Evolutionary conservation across 2,329 filamentous ascomycete genomes (phyloP).

Genomic region (Clonostachys rhizophaga): DNA sequence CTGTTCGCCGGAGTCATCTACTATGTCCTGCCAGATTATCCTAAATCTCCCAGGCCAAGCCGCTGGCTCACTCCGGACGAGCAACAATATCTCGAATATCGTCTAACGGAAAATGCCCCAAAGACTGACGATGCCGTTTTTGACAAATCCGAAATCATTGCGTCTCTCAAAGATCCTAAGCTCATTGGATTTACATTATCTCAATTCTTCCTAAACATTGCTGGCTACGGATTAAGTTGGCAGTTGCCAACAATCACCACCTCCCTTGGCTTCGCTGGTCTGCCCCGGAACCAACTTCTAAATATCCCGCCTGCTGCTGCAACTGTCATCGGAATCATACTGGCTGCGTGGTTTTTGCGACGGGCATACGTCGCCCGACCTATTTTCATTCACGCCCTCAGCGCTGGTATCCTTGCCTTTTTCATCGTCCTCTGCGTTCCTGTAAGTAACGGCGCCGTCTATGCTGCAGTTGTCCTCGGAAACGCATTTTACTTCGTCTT

Average conservation of each 20-base stretch:
- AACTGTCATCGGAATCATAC: slow-evolving; percentile 28
- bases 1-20: slow-evolving; percentile 8
- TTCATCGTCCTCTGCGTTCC: slow-evolving; percentile 33
- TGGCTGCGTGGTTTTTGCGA: slow-evolving; percentile 27
- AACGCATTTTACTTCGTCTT: slow-evolving; percentile 34
- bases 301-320: slow-evolving; percentile 38
- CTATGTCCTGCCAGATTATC: slow-evolving; percentile 34
- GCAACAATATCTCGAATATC: slow-evolving; percentile 30
- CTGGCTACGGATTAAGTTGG: slow-evolving; percentile 33
- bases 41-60: slow-evolving; percentile 48
- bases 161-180: slow-evolving; percentile 15
- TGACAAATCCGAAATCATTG: slow-evolving; percentile 23
- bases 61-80: slow-evolving; percentile 37
- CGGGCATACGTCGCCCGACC: slow-evolving; percentile 2
- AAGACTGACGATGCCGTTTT: slow-evolving; percentile 27
- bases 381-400: slow-evolving; percentile 16
- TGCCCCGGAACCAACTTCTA: slow-evolving; percentile 36
- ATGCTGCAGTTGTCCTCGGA: slow-evolving; percentile 36
- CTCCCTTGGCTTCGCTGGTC: slow-evolving; percentile 29
- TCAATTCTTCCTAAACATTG: slow-evolving; percentile 29
- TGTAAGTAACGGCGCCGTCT: slow-evolving; percentile 31
- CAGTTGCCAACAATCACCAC: slow-evolving; percentile 34
- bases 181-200: slow-evolving; percentile 13
- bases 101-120: slow-evolving; percentile 29
- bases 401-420: slow-evolving; percentile 30